phyloP scores from a whole-genome alignment of 495 filamentous ascomycete genomes.

The Xylaria curta region DNA sequence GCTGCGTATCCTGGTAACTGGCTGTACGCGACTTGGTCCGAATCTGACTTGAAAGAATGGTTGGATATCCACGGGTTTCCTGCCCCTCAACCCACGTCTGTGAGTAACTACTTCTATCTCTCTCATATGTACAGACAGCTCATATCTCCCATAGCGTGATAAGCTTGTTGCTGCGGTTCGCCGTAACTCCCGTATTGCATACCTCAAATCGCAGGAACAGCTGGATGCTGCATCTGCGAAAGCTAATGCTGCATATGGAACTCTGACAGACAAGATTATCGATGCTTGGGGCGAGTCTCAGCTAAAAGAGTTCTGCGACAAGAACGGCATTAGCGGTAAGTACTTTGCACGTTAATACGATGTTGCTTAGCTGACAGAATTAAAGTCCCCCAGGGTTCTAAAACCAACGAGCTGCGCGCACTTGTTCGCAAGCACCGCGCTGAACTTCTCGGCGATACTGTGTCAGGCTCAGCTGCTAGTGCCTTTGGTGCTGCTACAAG shows the following conservation, averaged over 20 bases:
- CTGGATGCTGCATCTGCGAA: conserved; percentile 67
- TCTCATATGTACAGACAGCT: not conserved
- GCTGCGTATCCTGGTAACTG: conserved; percentile 91
- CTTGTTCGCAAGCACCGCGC: conserved; percentile 90
- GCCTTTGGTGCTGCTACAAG: conserved; percentile 82
- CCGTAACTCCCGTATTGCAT: conserved; percentile 84
- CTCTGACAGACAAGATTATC: conserved; percentile 81
- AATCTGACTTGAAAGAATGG: conserved; percentile 68
- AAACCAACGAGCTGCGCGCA: conserved; percentile 84
- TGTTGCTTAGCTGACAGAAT: conserved; percentile 56
- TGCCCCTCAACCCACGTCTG: conserved; percentile 80
- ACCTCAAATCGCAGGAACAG: conserved; percentile 66
- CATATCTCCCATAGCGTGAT: conserved; percentile 62
- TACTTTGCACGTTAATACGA: not conserved
- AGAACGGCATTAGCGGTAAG: conserved; percentile 71
- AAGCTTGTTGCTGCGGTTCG: conserved; percentile 87
- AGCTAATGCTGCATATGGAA: conserved; percentile 70
- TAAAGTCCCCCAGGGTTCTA: conserved; percentile 88
- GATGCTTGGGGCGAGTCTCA: conserved; percentile 87
- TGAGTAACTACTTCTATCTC: conserved; percentile 31
- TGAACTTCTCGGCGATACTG: conserved; percentile 71
- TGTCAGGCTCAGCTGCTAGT: conserved; percentile 65
- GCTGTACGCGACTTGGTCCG: conserved; percentile 87
- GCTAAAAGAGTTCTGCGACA: conserved; percentile 91
- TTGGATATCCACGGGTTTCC: conserved; percentile 88